These are phyloP conservation scores for Lasiosphaeria ovina DNA, from an alignment of 495 filamentous ascomycete genomes.

Conservation along the genomic window DNA sequence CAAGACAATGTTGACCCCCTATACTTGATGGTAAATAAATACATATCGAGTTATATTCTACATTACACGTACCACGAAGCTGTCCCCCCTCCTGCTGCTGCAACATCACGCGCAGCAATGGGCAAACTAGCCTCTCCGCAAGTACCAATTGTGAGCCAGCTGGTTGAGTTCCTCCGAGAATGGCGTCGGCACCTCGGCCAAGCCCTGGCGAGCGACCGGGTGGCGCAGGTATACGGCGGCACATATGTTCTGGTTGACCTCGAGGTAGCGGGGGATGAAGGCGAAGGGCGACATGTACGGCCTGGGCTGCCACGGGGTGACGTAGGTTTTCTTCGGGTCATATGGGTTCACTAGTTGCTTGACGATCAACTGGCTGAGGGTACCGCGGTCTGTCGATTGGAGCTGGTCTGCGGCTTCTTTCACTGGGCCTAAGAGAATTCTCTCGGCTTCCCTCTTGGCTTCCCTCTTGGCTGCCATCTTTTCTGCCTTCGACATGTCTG, in stretches of 20 bases:
- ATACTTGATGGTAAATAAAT: not conserved
- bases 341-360: constrained; percentile 57
- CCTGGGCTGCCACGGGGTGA: constrained; percentile 86
- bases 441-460: not conserved
- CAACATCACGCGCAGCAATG: not conserved
- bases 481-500: constrained; percentile 21
- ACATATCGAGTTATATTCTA: not conserved
- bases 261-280: constrained; percentile 91
- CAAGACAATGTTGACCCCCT: too few species aligned
- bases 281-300: constrained; percentile 87
- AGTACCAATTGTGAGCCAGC: constrained; percentile 90
- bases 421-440: not conserved
- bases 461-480: constrained; percentile 17
- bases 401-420: too few species aligned
- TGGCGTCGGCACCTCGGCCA: constrained; percentile 85
- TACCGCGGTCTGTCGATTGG: too few species aligned
- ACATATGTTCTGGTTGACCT: constrained; percentile 96
- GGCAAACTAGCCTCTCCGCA: constrained; percentile 68
- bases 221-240: constrained; percentile 92
- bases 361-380: constrained; percentile 3
- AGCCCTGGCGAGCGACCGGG: constrained; percentile 87
- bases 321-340: constrained; percentile 78
- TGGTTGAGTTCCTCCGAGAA: constrained; percentile 62
- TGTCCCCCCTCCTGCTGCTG: not conserved
- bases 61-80: not conserved